phyloP scores from a whole-genome alignment of 148 eudicot genomes.

The Bassia scoparia region DNA sequence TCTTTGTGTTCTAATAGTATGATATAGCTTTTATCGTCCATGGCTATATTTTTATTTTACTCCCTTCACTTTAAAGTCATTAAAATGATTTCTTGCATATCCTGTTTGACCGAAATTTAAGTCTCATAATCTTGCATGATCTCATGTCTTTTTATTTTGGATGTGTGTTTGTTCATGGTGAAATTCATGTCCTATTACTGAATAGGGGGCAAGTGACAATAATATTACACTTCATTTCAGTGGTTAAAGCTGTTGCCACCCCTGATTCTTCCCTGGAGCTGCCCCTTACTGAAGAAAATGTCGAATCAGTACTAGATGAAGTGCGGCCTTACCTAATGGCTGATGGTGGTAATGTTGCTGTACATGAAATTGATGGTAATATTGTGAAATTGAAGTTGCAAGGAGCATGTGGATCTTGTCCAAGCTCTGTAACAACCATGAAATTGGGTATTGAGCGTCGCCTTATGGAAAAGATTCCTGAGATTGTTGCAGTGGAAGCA shows the following conservation, averaged over 20 bases:
- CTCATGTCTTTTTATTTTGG: neutral
- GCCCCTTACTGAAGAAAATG: conserved; percentile 81
- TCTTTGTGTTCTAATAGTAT: neutral
- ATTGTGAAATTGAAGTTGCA: conserved; percentile 75
- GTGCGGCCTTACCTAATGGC: conserved; percentile 80
- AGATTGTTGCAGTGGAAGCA: conserved; percentile 83
- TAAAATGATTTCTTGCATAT: no score
- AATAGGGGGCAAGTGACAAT: neutral
- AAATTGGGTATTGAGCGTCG: conserved; percentile 91
- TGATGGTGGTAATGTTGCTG: conserved; percentile 93
- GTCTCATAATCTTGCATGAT: neutral
- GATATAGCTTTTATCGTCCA: neutral
- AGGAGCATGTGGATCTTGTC: conserved; percentile 97
- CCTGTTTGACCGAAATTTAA: neutral
- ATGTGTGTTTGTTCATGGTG: neutral
- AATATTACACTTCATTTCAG: conserved; percentile 33
- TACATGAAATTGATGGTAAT: conserved; percentile 89
- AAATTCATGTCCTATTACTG: neutral
- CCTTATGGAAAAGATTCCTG: conserved; percentile 89
- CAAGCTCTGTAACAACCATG: conserved; percentile 86
- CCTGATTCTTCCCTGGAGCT: conserved; percentile 66
- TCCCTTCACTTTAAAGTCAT: neutral
- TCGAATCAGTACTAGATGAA: conserved; percentile 82
- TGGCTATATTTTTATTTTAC: neutral
- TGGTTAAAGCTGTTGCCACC: conserved; percentile 66